Evolutionary conservation across 2,329 filamentous ascomycete species (phyloP), one percentile per base, ranked within the genome.

Genomic region (Aspergillus fumigatus): DNA sequence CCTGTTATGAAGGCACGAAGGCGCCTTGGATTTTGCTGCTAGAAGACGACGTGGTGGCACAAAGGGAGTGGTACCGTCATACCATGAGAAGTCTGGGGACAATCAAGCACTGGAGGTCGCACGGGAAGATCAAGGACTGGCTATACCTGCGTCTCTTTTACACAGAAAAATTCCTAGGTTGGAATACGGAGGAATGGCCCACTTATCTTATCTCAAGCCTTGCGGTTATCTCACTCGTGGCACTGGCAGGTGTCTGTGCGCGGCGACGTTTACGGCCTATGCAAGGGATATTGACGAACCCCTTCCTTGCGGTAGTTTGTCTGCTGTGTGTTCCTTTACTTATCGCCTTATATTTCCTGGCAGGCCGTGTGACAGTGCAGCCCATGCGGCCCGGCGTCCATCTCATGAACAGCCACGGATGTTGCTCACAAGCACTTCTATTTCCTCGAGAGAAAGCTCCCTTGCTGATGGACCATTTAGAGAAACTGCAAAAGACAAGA

Each of bases 71-170:
- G 79, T 79, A 76, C 57, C 66, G 71, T 40, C 70, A 74, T 9
- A 76, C 75, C 0, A 66, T 75, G 55, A 59, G 69, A 14, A 77
- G 69, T 3, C 64, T 80, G 11, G 59, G 70, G 25, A 60, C 65
- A n/a, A 70, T 73, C 6, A 67, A 75, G 48, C 51, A 55, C 1
- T 59, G 59, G 62, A 48, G 48, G 9, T 40, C 38, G 17, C 54
- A 26, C 27, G 63, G 59, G 4, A 25, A 21, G 4, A 49, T 66
- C 40, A 51, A 51, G 21, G 60, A 65, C 51, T 70, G 67, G 67
- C 64, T 79, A 9, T 79, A 79, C 60, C 63, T 79, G 47, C 75
- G 76, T 5, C 67, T 80, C 9, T 80, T 80, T 66, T 79, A 76
- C 59, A 79, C 76, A 0, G 77, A 79, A 57, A 70, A 75, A 53